Percentiles rank a stretch among this genome's conserved stretches.
phyloP scores from a whole-genome alignment of 1,139 yeast species.

The Kodamaea ohmeri region DNA sequence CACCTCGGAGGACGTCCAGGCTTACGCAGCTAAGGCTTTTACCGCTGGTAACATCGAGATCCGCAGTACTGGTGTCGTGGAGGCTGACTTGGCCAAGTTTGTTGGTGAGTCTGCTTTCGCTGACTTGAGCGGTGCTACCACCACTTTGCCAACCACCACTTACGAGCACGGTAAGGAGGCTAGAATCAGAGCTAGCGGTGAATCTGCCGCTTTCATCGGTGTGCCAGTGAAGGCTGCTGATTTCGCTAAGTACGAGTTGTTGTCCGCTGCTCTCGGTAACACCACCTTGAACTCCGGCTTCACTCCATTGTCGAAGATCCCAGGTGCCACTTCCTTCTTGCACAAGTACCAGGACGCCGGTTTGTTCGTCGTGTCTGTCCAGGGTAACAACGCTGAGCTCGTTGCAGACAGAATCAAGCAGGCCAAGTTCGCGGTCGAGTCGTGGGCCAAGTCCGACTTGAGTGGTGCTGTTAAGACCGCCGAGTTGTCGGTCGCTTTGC shows the following conservation, averaged over 20 bases:
- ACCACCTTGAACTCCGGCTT: slow-evolving; percentile 51
- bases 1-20: slow-evolving; percentile 62
- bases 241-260: slow-evolving; percentile 66
- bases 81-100: slow-evolving; percentile 66
- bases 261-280: slow-evolving; percentile 73
- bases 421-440: slow-evolving; percentile 54
- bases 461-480: slow-evolving; percentile 45
- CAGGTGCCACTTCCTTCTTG: slow-evolving; percentile 59
- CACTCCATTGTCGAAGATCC: slow-evolving; percentile 48
- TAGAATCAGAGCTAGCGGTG: slow-evolving; percentile 69
- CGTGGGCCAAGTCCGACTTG: slow-evolving; percentile 38
- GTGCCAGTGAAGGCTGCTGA: slow-evolving; percentile 69
- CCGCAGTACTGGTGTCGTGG: slow-evolving; percentile 71
- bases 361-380: slow-evolving; percentile 68
- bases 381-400: slow-evolving; percentile 52
- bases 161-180: slow-evolving; percentile 65
- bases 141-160: slow-evolving; percentile 37
- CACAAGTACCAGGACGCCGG: slow-evolving; percentile 77
- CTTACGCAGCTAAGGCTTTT: slow-evolving; percentile 68
- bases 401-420: slow-evolving; percentile 64
- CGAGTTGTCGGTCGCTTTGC: slow-evolving; percentile 45
- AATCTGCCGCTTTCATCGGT: slow-evolving; percentile 76
- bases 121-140: slow-evolving; percentile 51
- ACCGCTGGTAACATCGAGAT: slow-evolving; percentile 69
- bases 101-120: slow-evolving; percentile 66